Conservation (phyloP, 495 filamentous ascomycete species). For the Astrocystis sublimbata region DNA sequence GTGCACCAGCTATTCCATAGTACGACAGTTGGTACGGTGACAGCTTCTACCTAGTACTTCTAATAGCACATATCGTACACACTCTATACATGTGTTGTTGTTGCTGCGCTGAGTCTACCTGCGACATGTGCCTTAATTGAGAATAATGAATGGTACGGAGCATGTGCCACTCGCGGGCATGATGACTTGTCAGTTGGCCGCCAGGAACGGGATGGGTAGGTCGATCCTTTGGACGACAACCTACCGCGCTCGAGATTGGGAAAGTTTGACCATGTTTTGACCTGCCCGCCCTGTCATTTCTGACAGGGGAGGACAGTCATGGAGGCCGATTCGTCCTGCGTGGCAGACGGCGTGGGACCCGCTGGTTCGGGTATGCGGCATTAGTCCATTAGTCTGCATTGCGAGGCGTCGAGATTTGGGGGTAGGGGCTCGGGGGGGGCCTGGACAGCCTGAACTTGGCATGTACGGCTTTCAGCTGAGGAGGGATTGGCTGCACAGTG, state of each 20-base stretch:
- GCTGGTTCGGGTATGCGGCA: conserved; percentile 18
- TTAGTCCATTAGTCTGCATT: conserved; percentile 6
- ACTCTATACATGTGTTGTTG: background rate
- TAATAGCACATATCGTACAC: background rate
- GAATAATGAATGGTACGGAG: no score
- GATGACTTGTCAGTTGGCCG: background rate
- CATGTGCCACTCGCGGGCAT: background rate
- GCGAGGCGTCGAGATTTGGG: background rate
- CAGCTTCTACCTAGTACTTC: no score
- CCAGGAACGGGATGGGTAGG: background rate
- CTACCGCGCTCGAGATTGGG: background rate
- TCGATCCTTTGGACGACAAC: background rate
- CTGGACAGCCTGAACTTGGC: conserved; percentile 1
- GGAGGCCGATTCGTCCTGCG: background rate
- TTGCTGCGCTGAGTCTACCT: no score
- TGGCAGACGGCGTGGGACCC: no score
- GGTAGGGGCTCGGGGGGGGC: no score
- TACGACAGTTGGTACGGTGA: no score
- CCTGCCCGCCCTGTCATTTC: background rate
- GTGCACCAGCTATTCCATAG: background rate
- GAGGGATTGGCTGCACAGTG: background rate
- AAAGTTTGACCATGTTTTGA: background rate
- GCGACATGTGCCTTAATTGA: no score
- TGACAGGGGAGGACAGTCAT: background rate
- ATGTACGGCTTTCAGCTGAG: conserved; percentile 9